Evolutionary conservation across 768 basidiomycete species (phyloP).

Genomic region (Grammothele lineata): DNA sequence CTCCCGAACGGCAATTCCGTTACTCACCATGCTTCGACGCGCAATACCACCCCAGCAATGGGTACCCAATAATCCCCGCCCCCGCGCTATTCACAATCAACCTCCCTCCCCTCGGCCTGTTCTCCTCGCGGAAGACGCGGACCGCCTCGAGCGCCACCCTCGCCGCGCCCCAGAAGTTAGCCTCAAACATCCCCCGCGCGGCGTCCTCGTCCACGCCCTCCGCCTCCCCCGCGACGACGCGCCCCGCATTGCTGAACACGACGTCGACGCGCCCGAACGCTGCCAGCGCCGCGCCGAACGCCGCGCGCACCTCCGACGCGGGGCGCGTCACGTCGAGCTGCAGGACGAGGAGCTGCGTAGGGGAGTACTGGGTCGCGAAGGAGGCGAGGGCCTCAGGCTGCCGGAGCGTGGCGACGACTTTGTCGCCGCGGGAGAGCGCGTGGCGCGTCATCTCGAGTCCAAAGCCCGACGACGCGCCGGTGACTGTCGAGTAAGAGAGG

Average conservation of each 20-base stretch:
- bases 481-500: conserved; percentile 26
- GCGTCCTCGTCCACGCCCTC: conserved; percentile 31
- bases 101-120: conserved; percentile 26
- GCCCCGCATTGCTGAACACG: conserved; percentile 42
- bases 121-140: conserved; percentile 27
- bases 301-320: conserved; percentile 26
- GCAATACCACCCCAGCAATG: conserved; percentile 18
- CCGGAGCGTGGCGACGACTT: conserved; percentile 39
- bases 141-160: conserved; percentile 20
- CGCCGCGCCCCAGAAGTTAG: conserved; percentile 24
- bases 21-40: conserved; percentile 20
- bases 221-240: conserved; percentile 29
- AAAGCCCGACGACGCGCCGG: conserved; percentile 37
- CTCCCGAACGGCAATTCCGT: too few species aligned
- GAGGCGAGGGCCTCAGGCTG: conserved; percentile 31
- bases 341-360: conserved; percentile 33
- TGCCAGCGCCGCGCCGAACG: conserved; percentile 31
- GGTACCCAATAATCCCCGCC: conserved; percentile 21
- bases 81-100: conserved; percentile 36
- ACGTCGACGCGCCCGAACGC: conserved; percentile 41
- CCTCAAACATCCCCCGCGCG: conserved; percentile 35
- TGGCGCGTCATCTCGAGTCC: conserved; percentile 32
- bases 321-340: conserved; percentile 35
- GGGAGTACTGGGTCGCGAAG: conserved; percentile 25
- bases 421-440: conserved; percentile 35